Base-by-base conservation (phyloP, 164 flowering plant species). In the Macadamia tetraphylla region DNA sequence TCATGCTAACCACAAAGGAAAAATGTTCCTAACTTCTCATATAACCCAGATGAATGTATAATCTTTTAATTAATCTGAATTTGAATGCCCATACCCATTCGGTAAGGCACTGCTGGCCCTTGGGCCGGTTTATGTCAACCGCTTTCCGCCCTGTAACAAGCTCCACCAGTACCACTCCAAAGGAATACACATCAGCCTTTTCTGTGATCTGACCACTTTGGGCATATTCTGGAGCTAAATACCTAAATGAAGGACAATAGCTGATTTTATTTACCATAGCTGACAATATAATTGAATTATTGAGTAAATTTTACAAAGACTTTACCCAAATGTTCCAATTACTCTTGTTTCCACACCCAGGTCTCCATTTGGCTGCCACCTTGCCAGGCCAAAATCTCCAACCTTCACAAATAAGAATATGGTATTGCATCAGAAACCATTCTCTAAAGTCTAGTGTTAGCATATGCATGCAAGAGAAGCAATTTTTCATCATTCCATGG, bases 311-410 rank as follows among this genome's bases (percentile, higher is more conserved):
- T 17, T 35, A 11, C 14, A 18, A 40, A 14, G 5, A 35, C 40
- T 56, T 74, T 85, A 94, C 95, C 98, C 98, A 68, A 94, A 94
- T 44, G 97, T 92, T 76, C 98, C 97, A 60, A 94, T 84, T 40
- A 94, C 81, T 77, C 98, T 81, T 35, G 97, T 94, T 66, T 92
- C 90, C 40, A 81, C 91, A 59, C 87, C 89, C 76, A 67, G 48
- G 67, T 86, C 90, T 67, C 95, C 97, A 82, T 92, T 91, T 49
- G 95, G 92, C 70, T 91, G 96, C 95, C 97, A 90, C 78, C 97
- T 80, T 62, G 97, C 98, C 55, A 94, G 80, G 70, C 98, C 98
- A 70, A 94, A 94, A 80, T 94, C 98, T 68, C 98, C 97, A 76
- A 91, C 98, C 97, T 94, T 32, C 13, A 58, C 8, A 69, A 40